Conservation (phyloP, 176 grass and related monocot species). For the Paspalum vaginatum region DNA sequence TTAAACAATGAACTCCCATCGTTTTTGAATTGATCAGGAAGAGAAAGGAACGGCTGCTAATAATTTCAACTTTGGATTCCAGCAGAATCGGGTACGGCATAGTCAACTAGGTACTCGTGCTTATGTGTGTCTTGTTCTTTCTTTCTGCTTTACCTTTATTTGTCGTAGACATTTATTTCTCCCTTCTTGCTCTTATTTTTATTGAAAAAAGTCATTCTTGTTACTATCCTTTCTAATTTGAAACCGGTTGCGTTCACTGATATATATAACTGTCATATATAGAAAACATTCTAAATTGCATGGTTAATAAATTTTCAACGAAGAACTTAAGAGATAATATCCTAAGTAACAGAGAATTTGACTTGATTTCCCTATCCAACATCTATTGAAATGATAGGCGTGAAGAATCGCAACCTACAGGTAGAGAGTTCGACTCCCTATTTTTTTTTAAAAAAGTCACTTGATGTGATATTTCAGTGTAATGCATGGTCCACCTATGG, state of each 20-base stretch:
- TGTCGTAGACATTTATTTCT: background rate
- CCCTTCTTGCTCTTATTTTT: too few relatives aligned
- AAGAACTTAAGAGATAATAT: background rate
- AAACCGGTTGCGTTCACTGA: background rate
- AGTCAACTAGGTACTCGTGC: conserved; percentile 37
- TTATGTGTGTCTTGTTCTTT: background rate
- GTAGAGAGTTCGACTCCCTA: too few relatives aligned
- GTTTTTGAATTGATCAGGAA: conserved; percentile 19
- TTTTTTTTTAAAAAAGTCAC: too few relatives aligned
- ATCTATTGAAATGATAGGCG: background rate
- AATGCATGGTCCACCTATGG: too few relatives aligned
- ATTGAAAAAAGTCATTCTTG: background rate
- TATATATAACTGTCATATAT: background rate
- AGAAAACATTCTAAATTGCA: background rate
- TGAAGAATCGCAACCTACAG: too few relatives aligned
- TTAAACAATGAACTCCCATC: background rate
- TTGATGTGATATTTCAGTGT: too few relatives aligned
- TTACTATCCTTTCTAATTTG: conserved; percentile 28
- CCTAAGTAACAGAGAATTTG: background rate
- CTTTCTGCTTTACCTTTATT: conserved; percentile 8
- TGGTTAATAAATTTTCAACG: background rate
- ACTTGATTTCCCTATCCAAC: background rate
- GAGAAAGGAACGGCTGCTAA: background rate
- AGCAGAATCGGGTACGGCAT: background rate
- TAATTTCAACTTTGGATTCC: background rate